Evolutionary conservation across 2,329 filamentous ascomycete genomes (phyloP).

Genomic region (Epichloe sp.): DNA sequence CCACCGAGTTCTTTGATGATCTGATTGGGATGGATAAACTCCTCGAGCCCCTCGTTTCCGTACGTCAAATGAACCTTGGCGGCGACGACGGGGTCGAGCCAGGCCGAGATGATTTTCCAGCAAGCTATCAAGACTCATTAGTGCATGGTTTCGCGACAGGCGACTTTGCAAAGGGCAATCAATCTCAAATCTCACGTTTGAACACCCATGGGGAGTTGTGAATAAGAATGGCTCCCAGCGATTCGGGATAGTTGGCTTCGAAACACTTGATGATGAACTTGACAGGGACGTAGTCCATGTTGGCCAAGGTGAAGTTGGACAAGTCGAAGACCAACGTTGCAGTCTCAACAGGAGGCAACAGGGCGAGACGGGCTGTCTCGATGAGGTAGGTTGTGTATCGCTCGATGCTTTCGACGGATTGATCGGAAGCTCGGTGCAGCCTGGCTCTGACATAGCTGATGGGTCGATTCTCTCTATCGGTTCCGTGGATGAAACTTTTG

Average conservation of each 20-base stretch:
- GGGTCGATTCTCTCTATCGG: constrained; percentile 21
- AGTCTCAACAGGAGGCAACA: constrained; percentile 9
- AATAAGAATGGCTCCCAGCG: constrained; percentile 54
- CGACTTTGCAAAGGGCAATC: too few relatives aligned
- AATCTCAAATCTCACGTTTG: constrained; percentile 18
- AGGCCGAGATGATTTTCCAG: constrained; percentile 56
- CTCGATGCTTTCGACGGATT: constrained; percentile 22
- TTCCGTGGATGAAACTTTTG: constrained; percentile 25
- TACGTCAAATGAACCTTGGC: constrained; percentile 59
- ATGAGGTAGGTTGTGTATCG: constrained; percentile 26
- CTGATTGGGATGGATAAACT: constrained; percentile 49
- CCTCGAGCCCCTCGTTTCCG: constrained; percentile 45
- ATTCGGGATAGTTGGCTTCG: constrained; percentile 67
- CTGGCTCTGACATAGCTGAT: constrained; percentile 24
- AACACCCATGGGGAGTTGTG: constrained; percentile 69
- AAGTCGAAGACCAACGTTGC: constrained; percentile 54
- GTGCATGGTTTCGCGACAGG: neutral
- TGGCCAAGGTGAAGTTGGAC: constrained; percentile 54
- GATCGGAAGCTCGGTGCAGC: constrained; percentile 18
- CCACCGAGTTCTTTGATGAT: constrained; percentile 47
- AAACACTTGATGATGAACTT: constrained; percentile 73
- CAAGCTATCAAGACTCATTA: constrained; percentile 13
- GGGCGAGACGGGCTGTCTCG: constrained; percentile 15
- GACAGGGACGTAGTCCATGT: constrained; percentile 66
- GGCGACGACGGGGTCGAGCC: constrained; percentile 65